A percentile compares a stretch with the other conserved stretches of the same genome.
Evolutionary conservation across 2,329 filamentous ascomycete species (phyloP).

Genomic region (Rugonectria rugulosa): DNA sequence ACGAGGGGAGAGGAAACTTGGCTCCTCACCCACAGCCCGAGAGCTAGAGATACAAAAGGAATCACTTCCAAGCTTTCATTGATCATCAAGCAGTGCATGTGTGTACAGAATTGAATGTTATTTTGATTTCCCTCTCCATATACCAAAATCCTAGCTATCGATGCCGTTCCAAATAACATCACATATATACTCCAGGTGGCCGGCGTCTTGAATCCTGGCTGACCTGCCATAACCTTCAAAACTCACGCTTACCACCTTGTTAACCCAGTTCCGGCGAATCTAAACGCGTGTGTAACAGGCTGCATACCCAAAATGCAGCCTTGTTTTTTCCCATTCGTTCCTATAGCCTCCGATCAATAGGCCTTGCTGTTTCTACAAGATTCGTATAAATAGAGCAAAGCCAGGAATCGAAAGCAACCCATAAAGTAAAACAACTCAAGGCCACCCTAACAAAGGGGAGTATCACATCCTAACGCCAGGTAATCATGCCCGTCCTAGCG

Average conservation of each 20-base stretch:
- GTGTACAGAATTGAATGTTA: background rate
- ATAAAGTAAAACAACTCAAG: background rate
- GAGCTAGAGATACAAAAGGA: background rate
- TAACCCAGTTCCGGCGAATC: slow-evolving; percentile 3
- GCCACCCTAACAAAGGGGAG: background rate
- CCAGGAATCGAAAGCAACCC: background rate
- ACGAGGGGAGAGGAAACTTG: background rate
- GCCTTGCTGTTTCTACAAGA: background rate
- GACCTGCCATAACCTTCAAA: background rate
- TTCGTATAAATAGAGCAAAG: background rate
- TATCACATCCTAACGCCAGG: background rate
- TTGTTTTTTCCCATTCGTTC: background rate
- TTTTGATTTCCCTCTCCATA: slow-evolving; percentile 3
- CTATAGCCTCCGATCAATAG: background rate
- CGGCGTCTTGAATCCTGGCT: background rate
- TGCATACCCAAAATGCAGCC: background rate
- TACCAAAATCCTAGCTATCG: slow-evolving; percentile 1
- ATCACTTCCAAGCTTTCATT: background rate
- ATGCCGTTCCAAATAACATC: slow-evolving; percentile 1
- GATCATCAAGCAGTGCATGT: background rate
- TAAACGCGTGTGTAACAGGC: slow-evolving; percentile 11
- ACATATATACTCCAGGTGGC: slow-evolving; percentile 9
- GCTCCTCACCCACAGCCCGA: background rate
- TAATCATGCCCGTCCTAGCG: background rate
- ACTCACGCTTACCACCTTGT: background rate